Evolutionary conservation across 768 basidiomycete species (phyloP), one percentile per base, ranked within the genome.

Genomic region (Boletus sp.): DNA sequence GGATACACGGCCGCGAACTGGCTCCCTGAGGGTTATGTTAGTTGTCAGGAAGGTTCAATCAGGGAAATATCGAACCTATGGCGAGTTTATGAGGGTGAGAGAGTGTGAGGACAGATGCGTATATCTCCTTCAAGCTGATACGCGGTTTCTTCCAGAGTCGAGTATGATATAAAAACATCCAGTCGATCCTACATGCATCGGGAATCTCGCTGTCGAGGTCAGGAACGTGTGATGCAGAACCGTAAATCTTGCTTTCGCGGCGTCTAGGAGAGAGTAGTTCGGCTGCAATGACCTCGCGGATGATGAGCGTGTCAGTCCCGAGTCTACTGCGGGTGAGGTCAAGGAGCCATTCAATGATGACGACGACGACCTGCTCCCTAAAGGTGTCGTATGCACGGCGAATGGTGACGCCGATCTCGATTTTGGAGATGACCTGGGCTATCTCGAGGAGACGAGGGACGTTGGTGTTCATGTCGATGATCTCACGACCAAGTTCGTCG

Each of bases 341-440:
- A 57, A 90, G 74, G 41, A 94, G 76, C 91, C 90, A 90, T 70
- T 93, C 89, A 58, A 95, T 89, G 57, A 97, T 83, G 42, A 92
- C 88, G 1, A 83, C 84, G 7, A 83, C 85, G 37, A 93, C 80
- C 70, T 94, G 87, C 67, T 98, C 96, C 61, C 89, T 81, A 67
- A 94, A 97, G 0, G 89, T 90, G 65, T 96, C 93, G 65, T 87
- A 86, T 7, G 91, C 89, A 41, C 90, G 81, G 5, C 94, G 85
- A 52, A 98, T 84, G 5, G 92, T 94, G 39, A 97, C 90, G 14
- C 90, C 93, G 2, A 98, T 77, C 63, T 98, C 96, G 56, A 98
- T 94, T 66, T 93, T 89, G 7, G 85, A 76, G 58, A 98, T 85
- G 51, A 82, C 79, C 57, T 86, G 85, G 0, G 92, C 92, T 52